These are phyloP conservation scores for Talaromyces rugulosus DNA, from an alignment of 2,329 filamentous ascomycete genomes.

Conservation along the genomic window DNA sequence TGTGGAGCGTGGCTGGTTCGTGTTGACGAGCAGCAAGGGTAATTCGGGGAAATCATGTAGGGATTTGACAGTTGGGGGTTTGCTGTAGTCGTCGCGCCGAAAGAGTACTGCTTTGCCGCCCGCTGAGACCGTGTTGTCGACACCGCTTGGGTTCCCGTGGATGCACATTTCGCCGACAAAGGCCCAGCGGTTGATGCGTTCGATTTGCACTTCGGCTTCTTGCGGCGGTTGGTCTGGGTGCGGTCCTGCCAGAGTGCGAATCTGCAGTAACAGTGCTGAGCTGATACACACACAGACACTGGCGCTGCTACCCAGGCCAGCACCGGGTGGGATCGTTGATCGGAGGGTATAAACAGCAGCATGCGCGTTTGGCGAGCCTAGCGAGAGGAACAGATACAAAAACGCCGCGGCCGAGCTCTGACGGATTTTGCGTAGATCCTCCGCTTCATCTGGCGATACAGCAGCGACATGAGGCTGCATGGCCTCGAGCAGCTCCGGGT, in stretches of 20 bases:
- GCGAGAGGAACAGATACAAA: conserved; percentile 85
- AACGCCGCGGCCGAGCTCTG: conserved; percentile 77
- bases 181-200: conserved; percentile 96
- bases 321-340: conserved; percentile 88
- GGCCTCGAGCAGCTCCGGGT: conserved; percentile 73
- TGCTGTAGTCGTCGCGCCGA: conserved; percentile 70
- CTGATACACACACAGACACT: conserved; percentile 88
- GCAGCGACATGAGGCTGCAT: conserved; percentile 72
- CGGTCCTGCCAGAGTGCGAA: conserved; percentile 81
- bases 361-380: conserved; percentile 73
- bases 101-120: conserved; percentile 94
- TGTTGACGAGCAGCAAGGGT: conserved; percentile 85
- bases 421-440: conserved; percentile 77
- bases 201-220: conserved; percentile 84
- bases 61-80: conserved; percentile 70
- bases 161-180: conserved; percentile 97
- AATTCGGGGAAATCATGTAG: conserved; percentile 88
- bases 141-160: conserved; percentile 91
- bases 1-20: conserved; percentile 81
- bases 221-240: conserved; percentile 85
- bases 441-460: conserved; percentile 63
- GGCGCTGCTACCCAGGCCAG: conserved; percentile 88
- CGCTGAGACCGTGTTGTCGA: conserved; percentile 93
- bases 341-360: conserved; percentile 86
- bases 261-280: conserved; percentile 78